phyloP scores from a whole-genome alignment of 805 yeast species.

The Yarrowia sp. region DNA sequence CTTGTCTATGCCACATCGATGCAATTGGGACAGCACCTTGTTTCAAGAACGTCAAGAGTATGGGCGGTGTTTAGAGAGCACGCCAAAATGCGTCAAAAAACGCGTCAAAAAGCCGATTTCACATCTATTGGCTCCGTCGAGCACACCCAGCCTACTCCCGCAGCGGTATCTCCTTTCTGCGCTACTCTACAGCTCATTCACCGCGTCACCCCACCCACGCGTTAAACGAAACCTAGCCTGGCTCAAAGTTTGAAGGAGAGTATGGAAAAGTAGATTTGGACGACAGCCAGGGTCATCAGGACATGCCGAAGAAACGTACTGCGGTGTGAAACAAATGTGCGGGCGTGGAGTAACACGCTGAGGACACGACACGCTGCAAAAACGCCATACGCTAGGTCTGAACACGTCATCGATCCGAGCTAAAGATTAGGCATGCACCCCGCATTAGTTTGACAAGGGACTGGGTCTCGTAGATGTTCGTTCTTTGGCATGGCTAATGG shows the following conservation, averaged over 20 bases:
- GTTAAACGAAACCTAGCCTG: conserved; percentile 13
- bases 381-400: background rate
- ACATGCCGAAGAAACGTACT: background rate
- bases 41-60: background rate
- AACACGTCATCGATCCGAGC: background rate
- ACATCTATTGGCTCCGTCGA: too few relatives aligned
- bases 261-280: background rate
- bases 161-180: too few relatives aligned
- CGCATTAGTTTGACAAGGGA: conserved; percentile 4
- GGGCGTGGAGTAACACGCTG: too few relatives aligned
- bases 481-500: too few relatives aligned
- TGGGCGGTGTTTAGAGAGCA: background rate
- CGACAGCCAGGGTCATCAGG: background rate
- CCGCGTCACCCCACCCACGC: conserved; percentile 19
- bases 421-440: background rate
- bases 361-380: too few relatives aligned
- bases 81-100: background rate
- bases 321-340: too few relatives aligned
- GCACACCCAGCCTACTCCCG: too few relatives aligned
- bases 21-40: too few relatives aligned
- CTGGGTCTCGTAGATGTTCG: too few relatives aligned
- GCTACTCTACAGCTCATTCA: too few relatives aligned
- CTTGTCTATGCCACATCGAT: background rate
- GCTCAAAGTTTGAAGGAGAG: background rate
- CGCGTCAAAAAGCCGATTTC: background rate